Evolutionary conservation across 2,329 filamentous ascomycete species (phyloP).

Genomic region (Colletotrichum sp.): DNA sequence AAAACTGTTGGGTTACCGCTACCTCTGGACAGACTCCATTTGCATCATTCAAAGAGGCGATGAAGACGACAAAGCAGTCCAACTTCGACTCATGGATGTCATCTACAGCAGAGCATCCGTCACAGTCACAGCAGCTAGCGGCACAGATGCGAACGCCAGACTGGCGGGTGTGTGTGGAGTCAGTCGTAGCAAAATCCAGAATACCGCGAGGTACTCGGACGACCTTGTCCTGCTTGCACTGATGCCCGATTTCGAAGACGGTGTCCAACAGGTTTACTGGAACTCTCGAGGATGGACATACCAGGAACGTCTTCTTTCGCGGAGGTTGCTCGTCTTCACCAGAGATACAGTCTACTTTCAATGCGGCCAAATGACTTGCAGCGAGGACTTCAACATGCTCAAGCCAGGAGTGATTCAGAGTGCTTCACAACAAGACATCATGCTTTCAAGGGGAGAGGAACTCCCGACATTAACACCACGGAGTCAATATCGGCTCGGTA

Average conservation of each 20-base stretch:
- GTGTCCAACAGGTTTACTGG: neutral
- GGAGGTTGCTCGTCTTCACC: neutral
- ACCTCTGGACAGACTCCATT: neutral
- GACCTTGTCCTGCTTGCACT: neutral
- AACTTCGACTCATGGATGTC: neutral
- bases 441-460: neutral
- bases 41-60: neutral
- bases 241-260: neutral
- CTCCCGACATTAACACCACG: neutral
- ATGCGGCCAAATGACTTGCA: neutral
- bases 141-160: neutral
- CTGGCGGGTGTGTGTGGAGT: neutral
- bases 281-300: neutral
- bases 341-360: neutral
- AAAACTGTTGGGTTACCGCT: neutral
- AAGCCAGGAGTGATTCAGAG: neutral
- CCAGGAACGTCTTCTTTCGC: neutral
- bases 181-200: neutral
- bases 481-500: neutral
- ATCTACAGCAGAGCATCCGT: neutral
- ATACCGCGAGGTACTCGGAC: neutral
- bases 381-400: neutral
- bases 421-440: neutral
- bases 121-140: neutral
- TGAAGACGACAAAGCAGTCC: neutral